These are phyloP conservation scores for Aspergillus nidulans DNA, from an alignment of 495 filamentous ascomycete genomes.

Conservation along the genomic window DNA sequence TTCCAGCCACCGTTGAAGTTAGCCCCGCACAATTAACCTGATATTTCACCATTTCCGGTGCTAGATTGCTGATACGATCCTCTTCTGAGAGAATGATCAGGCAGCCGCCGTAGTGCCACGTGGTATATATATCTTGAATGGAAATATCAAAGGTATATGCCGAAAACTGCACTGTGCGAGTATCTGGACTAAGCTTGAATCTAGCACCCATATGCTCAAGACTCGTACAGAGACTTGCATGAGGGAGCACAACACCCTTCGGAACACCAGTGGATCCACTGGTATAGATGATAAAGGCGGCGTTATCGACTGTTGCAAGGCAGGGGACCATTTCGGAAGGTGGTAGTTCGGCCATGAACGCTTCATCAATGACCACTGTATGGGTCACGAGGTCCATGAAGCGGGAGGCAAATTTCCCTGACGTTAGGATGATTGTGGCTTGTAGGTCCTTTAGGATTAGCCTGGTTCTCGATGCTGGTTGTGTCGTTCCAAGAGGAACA, in stretches of 20 bases:
- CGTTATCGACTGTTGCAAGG: slow-evolving; percentile 1
- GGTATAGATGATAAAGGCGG: slow-evolving; percentile 29
- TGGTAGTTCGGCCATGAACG: background rate
- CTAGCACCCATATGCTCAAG: slow-evolving; percentile 14
- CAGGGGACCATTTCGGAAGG: background rate
- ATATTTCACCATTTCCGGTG: slow-evolving; percentile 19
- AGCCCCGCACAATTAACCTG: slow-evolving; percentile 23
- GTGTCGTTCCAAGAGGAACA: slow-evolving; percentile 44
- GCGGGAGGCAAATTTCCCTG: slow-evolving; percentile 2
- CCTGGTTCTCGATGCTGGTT: slow-evolving; percentile 37
- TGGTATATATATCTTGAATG: slow-evolving; percentile 54
- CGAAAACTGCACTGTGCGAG: slow-evolving; percentile 26
- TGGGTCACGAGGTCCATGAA: background rate
- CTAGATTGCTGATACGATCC: slow-evolving; percentile 26
- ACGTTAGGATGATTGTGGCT: slow-evolving; percentile 25
- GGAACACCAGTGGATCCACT: slow-evolving; percentile 36
- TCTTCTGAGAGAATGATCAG: slow-evolving; percentile 52
- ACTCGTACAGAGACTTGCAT: slow-evolving; percentile 17
- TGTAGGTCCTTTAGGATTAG: slow-evolving; percentile 40
- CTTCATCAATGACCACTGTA: background rate
- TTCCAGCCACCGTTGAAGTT: slow-evolving; percentile 27
- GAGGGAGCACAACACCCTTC: slow-evolving; percentile 32
- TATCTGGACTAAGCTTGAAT: slow-evolving; percentile 16
- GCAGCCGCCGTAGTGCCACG: slow-evolving; percentile 51
- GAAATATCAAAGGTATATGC: slow-evolving; percentile 34